Base-by-base conservation (phyloP, 768 basidiomycete species). In the Mycena albidolilacea region DNA sequence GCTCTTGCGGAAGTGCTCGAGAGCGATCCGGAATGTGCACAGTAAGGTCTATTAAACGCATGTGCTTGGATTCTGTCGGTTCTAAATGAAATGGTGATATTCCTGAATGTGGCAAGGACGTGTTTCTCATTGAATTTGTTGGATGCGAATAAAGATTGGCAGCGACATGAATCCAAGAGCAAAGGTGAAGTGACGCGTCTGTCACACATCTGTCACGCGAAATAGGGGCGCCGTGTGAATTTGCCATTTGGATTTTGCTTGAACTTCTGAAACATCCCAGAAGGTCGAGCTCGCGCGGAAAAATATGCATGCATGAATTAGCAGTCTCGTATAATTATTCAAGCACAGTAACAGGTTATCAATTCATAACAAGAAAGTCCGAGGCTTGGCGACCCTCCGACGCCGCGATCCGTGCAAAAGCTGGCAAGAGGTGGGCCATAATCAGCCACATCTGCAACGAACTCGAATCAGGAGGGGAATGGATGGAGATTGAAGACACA, bases 11-110 rank as follows among this genome's bases (percentile, higher is more conserved):
- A 71, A n/a, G 76, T 60, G 44, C n/a, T 58, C 55, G 64, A 55
- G 41, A 17, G 5, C 60, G 64, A 35, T 10, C 81, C 0, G 92
- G 88, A 19, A 89, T 87, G 55, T 88, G 80, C 10, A 93, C 87
- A 3, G 93, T 93, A 6, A 92, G 81, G 73, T 82, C 81, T 63
- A 79, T 79, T 55, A 86, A 71, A 39, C 79, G 74, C 82, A 84
- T 82, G n/a, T 64, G 67, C 64, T 76, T 72, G 21, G 69, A 64
- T 59, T 57, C 65, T 35, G 71, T 17, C 9, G 57, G 50, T 44
- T 76, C 71, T 43, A 72, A 64, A 7, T 75, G 68, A 67, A 75
- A 72, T 43, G 75, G 75, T 5, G 63, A 52, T 50, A 64, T 52
- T 12, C 21, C 23, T 37, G 46, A 14, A 19, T 46, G 23, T 5